Evolutionary conservation across 768 basidiomycete species (phyloP), one percentile per base, ranked within the genome.

Genomic region (Agrocybe pediades): DNA sequence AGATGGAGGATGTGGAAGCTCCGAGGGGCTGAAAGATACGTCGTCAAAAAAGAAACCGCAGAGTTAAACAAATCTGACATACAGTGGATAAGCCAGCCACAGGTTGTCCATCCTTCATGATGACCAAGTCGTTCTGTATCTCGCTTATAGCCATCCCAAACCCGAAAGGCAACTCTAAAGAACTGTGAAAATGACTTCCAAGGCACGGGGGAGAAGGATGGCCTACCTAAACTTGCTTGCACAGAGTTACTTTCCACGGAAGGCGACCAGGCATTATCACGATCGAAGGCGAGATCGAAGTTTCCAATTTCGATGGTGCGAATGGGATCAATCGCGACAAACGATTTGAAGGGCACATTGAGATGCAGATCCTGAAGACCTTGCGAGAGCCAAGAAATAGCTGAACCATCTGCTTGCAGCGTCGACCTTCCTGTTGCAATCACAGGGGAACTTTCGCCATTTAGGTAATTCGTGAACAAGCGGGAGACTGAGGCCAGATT

Each of bases 101-200:
- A 23, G 71, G 66, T 6, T 65, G 68, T 21, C 78, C 77, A 57
- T 83, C 78, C 60, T 74, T 77, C 20, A 80, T 71, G 57, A 90
- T 83, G 19, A 77, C 79, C 61, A 90, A 88, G 26, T 76, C 69
- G 60, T 90, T 90, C 63, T 80, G 71, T 26, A 90, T 88, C 54
- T 86, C 66, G 24, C 73, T 76, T 46, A 90, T 81, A 1, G 72
- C 69, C 16, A 88, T 6, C 23, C 69, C 70, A 66, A 90, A 90
- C 9, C 88, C 88, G 55, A 90, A 90, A 26, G 88, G 88, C 30
- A 90, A 69, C 56, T 78, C 86, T 87, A 53, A n/a, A n/a, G n/a
- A n/a, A n/a, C n/a, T n/a, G n/a, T n/a, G n/a, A n/a, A n/a, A n/a
- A n/a, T n/a, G n/a, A n/a, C n/a, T n/a, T n/a, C n/a, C n/a, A 9